phyloP scores from a whole-genome alignment of 208 protist genomes.

The Novymonas esmeraldas region DNA sequence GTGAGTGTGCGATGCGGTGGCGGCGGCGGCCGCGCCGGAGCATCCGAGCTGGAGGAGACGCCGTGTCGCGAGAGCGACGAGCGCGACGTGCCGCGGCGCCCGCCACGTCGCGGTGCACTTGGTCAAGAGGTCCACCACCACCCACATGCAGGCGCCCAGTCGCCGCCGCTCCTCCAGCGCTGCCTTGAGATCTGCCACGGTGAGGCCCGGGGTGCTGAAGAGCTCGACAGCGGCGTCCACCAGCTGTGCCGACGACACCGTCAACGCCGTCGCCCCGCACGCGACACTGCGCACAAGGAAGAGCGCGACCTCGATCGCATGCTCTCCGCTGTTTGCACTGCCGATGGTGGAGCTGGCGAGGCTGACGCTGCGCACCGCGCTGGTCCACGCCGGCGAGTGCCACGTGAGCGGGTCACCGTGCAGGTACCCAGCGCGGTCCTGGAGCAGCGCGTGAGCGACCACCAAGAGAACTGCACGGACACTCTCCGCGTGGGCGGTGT shows the following conservation, averaged over 20 bases:
- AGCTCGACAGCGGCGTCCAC: slow-evolving; percentile 35
- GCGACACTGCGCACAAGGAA: slow-evolving; percentile 28
- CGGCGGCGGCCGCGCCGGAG: neutral
- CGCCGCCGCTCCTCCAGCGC: slow-evolving; percentile 31
- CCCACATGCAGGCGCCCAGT: slow-evolving; percentile 28
- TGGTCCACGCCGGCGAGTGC: slow-evolving; percentile 59
- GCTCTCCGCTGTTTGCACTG: slow-evolving; percentile 30
- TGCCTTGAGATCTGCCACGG: slow-evolving; percentile 12
- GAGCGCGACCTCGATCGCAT: slow-evolving; percentile 43
- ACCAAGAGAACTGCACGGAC: slow-evolving; percentile 63
- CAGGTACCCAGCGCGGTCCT: slow-evolving; percentile 19
- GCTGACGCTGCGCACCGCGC: slow-evolving; percentile 61
- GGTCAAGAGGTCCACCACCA: slow-evolving; percentile 25
- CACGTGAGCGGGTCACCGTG: slow-evolving; percentile 34
- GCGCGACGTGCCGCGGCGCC: slow-evolving; percentile 27
- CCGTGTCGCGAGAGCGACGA: slow-evolving; percentile 21
- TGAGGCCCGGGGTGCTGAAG: slow-evolving; percentile 24
- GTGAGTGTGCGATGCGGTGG: neutral
- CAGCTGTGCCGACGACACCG: slow-evolving; percentile 17
- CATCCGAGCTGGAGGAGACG: slow-evolving; percentile 25
- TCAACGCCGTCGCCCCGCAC: slow-evolving; percentile 6
- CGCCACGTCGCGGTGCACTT: slow-evolving; percentile 28
- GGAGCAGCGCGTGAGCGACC: slow-evolving; percentile 45
- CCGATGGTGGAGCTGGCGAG: slow-evolving; percentile 45
- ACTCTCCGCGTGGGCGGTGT: slow-evolving; percentile 40